These are phyloP conservation scores for Blastobotrys ciferrii DNA, from an alignment of 1,139 yeast genomes.

Conservation along the genomic window DNA sequence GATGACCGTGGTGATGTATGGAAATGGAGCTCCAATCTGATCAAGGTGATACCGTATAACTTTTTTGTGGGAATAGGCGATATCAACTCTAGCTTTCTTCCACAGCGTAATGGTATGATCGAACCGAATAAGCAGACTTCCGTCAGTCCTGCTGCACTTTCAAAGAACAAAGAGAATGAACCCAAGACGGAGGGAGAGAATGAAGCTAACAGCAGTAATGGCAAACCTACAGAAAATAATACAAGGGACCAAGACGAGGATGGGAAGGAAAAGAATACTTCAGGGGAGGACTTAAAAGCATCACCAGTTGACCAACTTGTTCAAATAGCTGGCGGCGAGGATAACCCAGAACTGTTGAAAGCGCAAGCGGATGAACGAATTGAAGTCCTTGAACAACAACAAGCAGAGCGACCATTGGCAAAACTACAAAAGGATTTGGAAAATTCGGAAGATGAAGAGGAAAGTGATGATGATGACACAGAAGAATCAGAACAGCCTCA, in stretches of 20 bases:
- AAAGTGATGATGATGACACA: constrained; percentile 29
- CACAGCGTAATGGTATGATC: constrained; percentile 63
- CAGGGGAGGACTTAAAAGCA: constrained; percentile 6
- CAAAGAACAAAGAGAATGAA: constrained; percentile 14
- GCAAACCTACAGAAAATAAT: neutral
- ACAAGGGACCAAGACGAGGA: constrained; percentile 1
- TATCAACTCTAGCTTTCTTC: constrained; percentile 88
- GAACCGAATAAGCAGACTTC: constrained; percentile 12
- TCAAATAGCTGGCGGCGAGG: constrained; percentile 28
- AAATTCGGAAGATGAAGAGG: constrained; percentile 36
- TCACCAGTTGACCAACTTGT: constrained; percentile 29
- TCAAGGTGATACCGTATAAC: constrained; percentile 92
- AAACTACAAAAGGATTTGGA: constrained; percentile 75
- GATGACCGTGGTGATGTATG: constrained; percentile 99
- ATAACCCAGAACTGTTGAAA: constrained; percentile 28
- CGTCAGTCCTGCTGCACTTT: constrained; percentile 9
- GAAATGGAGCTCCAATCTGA: constrained; percentile 93
- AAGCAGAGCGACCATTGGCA: constrained; percentile 76
- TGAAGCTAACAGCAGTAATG: neutral
- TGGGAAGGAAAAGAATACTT: constrained; percentile 9
- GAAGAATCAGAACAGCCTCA: constrained; percentile 1
- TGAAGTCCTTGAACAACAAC: constrained; percentile 63
- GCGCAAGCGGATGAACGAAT: constrained; percentile 49
- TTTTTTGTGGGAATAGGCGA: constrained; percentile 98
- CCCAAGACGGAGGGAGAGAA: constrained; percentile 2